These are phyloP conservation scores for Calonectria crousiana DNA, from an alignment of 2,329 filamentous ascomycete species.

Conservation along the genomic window DNA sequence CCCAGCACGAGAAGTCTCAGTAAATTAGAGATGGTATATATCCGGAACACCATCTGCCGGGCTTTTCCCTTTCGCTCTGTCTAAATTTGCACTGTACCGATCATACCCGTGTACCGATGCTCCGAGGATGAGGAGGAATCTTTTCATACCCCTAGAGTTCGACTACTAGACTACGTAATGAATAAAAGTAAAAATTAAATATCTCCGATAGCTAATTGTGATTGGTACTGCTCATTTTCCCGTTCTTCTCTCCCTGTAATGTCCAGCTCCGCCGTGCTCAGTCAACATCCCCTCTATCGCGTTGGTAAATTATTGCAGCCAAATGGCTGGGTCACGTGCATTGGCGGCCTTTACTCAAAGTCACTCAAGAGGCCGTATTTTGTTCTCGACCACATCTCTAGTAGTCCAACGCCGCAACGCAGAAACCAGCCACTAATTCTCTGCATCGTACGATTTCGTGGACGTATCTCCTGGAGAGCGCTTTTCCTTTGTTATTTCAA, in stretches of 20 bases:
- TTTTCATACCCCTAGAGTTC: slow-evolving; percentile 54
- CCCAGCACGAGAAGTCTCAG: slow-evolving; percentile 89
- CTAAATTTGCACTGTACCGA: slow-evolving; percentile 56
- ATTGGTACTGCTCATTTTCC: background rate
- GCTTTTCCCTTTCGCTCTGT: slow-evolving; percentile 55
- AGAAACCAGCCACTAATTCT: background rate
- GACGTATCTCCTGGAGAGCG: background rate
- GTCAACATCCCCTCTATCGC: no score
- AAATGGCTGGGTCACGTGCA: background rate
- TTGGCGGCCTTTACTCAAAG: background rate
- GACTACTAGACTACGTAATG: slow-evolving; percentile 57
- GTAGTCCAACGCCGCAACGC: background rate
- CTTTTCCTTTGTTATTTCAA: no score
- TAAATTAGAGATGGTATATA: slow-evolving; percentile 62
- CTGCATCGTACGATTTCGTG: background rate
- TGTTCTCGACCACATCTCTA: background rate
- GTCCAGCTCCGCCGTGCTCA: no score
- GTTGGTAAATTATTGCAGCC: background rate
- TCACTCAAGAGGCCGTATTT: background rate
- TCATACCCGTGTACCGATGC: slow-evolving; percentile 51
- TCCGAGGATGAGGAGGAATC: slow-evolving; percentile 50
- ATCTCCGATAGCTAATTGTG: slow-evolving; percentile 10
- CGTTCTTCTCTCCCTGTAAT: no score
- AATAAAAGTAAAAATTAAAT: slow-evolving; percentile 57
- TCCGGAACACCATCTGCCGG: slow-evolving; percentile 51